Conservation (phyloP, 2,329 filamentous ascomycete genomes). For the Apiospora marii region DNA sequence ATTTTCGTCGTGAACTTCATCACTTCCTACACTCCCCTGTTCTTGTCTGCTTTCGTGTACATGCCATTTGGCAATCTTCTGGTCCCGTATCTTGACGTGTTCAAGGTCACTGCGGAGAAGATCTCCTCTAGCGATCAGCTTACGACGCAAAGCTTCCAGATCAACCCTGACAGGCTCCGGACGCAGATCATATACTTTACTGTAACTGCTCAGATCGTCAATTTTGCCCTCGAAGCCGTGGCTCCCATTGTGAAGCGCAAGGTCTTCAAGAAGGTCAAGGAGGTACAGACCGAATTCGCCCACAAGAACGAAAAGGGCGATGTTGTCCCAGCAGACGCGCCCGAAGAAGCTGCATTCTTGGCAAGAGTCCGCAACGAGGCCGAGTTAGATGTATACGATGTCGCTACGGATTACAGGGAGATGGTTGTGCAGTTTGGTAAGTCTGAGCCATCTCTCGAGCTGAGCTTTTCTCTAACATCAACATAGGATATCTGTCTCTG, state of each 20-base stretch:
- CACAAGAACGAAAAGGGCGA: conserved; percentile 57
- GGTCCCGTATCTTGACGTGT: conserved; percentile 85
- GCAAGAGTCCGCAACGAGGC: conserved; percentile 83
- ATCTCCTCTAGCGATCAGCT: conserved; percentile 80
- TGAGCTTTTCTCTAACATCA: not conserved
- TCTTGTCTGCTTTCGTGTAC: conserved; percentile 93
- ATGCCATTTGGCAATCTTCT: conserved; percentile 88
- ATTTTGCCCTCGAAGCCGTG: conserved; percentile 82
- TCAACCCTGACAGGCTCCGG: conserved; percentile 83
- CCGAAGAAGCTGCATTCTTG: conserved; percentile 83
- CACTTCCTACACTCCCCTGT: conserved; percentile 91
- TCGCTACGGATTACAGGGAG: conserved; percentile 88
- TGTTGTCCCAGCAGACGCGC: conserved; percentile 65
- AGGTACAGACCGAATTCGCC: conserved; percentile 69
- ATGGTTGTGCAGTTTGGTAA: conserved; percentile 84
- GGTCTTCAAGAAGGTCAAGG: conserved; percentile 79
- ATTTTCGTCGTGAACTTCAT: conserved; percentile 97
- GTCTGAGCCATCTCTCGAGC: conserved; percentile 30
- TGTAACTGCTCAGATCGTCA: conserved; percentile 91
- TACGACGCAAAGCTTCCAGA: conserved; percentile 71
- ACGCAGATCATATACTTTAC: conserved; percentile 97
- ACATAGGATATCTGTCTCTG: conserved; percentile 80
- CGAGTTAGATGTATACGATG: conserved; percentile 84
- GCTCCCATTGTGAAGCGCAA: conserved; percentile 86
- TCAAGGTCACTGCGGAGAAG: conserved; percentile 75